Conservation (phyloP, 2,329 filamentous ascomycete species). For the Clarireedia hainanense region DNA sequence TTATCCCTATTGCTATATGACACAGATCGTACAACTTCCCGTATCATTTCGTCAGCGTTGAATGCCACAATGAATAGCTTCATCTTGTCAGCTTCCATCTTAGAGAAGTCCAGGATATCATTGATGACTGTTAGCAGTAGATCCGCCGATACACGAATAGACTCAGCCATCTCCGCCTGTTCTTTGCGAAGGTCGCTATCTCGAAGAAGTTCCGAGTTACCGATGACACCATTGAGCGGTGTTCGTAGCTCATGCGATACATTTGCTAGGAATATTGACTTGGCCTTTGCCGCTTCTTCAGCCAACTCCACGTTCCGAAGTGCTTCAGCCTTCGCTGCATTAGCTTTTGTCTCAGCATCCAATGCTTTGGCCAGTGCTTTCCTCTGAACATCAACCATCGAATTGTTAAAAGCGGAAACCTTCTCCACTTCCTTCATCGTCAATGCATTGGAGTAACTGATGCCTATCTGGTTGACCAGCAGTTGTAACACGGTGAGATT, state of each 20-base stretch:
- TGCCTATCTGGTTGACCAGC: constrained; percentile 71
- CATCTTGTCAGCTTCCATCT: constrained; percentile 83
- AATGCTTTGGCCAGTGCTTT: constrained; percentile 63
- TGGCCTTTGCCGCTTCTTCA: constrained; percentile 75
- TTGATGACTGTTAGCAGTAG: constrained; percentile 88
- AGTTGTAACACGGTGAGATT: constrained; percentile 60
- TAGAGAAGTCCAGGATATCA: constrained; percentile 92
- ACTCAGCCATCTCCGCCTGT: constrained; percentile 79
- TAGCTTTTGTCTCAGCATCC: constrained; percentile 68
- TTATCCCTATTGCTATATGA: constrained; percentile 60
- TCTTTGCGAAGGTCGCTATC: constrained; percentile 69
- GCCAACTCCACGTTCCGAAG: constrained; percentile 74
- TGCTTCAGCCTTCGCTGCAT: constrained; percentile 67
- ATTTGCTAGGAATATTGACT: constrained; percentile 72
- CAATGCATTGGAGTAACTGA: constrained; percentile 61
- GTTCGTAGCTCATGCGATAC: constrained; percentile 77
- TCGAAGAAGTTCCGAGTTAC: constrained; percentile 75
- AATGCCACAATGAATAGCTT: constrained; percentile 68
- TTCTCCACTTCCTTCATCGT: constrained; percentile 66
- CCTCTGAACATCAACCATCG: constrained; percentile 72
- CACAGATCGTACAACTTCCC: constrained; percentile 57
- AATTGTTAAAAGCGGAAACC: constrained; percentile 68
- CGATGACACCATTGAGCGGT: constrained; percentile 81
- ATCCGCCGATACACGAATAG: constrained; percentile 78
- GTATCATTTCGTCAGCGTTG: constrained; percentile 58